phyloP scores from a whole-genome alignment of 208 protist species.

The Trypanosoma rangeli region DNA sequence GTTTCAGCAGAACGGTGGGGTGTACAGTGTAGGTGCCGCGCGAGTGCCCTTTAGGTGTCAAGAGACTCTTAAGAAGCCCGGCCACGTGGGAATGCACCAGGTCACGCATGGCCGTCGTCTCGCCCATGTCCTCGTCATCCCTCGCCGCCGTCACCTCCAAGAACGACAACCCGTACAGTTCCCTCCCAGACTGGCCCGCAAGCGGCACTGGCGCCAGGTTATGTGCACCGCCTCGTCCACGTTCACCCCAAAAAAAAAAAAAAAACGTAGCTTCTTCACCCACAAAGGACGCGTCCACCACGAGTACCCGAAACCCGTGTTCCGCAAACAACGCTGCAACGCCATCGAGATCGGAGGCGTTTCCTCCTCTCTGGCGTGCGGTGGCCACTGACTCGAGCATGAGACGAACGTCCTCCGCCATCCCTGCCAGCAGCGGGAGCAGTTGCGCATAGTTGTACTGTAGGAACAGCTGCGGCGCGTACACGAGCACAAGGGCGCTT shows the following conservation, averaged over 20 bases:
- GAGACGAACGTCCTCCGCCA: slow-evolving; percentile 26
- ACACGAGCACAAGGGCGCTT: slow-evolving; percentile 44
- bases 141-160: neutral
- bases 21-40: neutral
- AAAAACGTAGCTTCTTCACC: neutral
- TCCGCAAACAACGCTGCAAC: neutral
- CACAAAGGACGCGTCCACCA: neutral
- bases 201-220: neutral
- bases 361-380: neutral
- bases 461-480: slow-evolving; percentile 58
- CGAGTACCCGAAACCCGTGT: neutral
- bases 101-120: no score
- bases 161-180: no score
- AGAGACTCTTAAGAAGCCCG: neutral
- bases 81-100: neutral
- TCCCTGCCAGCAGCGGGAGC: slow-evolving; percentile 35
- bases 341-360: no score
- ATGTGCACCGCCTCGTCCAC: no score
- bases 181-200: neutral
- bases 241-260: neutral
- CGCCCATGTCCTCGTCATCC: neutral
- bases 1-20: neutral
- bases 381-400: neutral
- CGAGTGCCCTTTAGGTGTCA: neutral
- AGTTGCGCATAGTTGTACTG: slow-evolving; percentile 53